A percentile compares a stretch with the other conserved stretches of the same genome.
Evolutionary conservation across 345 rosid genomes (phyloP).

Genomic region (Salix viminalis): DNA sequence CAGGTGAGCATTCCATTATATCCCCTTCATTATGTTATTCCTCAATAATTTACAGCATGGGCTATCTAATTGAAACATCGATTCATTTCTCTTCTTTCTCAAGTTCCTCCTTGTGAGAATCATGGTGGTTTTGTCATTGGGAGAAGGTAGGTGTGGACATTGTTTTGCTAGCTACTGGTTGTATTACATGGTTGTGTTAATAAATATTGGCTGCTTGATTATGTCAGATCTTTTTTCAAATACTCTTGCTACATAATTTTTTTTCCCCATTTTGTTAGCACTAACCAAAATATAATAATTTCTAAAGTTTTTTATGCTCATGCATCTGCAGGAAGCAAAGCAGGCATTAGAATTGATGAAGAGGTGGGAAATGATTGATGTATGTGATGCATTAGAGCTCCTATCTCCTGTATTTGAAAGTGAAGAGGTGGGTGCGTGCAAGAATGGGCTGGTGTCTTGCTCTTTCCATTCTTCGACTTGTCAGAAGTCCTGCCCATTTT

Average conservation of each 20-base stretch:
- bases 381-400: conserved; percentile 90
- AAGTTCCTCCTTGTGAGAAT: not conserved
- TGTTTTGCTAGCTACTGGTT: not conserved
- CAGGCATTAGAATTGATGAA: conserved; percentile 90
- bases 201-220: not conserved
- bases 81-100: not conserved
- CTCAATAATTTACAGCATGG: not conserved
- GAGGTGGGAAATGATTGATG: conserved; percentile 91
- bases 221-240: not conserved
- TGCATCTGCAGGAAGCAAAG: conserved; percentile 79
- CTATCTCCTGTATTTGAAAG: conserved; percentile 91
- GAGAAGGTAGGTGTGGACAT: not conserved
- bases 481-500: not conserved
- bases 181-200: not conserved
- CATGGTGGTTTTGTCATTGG: not conserved
- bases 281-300: not conserved
- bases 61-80: not conserved
- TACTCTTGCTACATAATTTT: not conserved
- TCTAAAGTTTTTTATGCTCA: conserved; percentile 16
- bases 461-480: not conserved
- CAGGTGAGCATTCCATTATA: conserved; percentile 49
- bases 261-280: not conserved
- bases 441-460: not conserved
- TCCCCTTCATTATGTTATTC: not conserved
- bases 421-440: conserved; percentile 66